These are phyloP conservation scores for Alternaria incomplexa DNA, from an alignment of 2,329 filamentous ascomycete genomes.

Conservation along the genomic window DNA sequence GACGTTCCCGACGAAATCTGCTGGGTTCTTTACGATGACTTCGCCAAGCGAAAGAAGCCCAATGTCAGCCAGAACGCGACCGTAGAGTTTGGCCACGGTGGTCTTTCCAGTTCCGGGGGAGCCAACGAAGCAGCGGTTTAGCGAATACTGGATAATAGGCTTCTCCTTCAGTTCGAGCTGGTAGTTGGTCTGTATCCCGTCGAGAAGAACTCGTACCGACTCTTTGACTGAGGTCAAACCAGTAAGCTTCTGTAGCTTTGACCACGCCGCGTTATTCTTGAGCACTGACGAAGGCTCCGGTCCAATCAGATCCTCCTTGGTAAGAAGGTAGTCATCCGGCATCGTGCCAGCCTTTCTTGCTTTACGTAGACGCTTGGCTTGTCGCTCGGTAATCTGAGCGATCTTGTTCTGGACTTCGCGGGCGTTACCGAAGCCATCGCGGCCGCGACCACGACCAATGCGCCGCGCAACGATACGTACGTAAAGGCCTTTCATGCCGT, in stretches of 20 bases:
- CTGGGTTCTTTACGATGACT: conserved; percentile 73
- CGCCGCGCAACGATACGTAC: conserved; percentile 67
- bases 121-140: conserved; percentile 75
- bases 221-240: conserved; percentile 69
- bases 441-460: conserved; percentile 66
- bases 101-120: conserved; percentile 65
- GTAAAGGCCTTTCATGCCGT: conserved; percentile 65
- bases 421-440: conserved; percentile 76
- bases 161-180: conserved; percentile 68
- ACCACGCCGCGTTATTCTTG: conserved; percentile 61
- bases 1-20: conserved; percentile 71
- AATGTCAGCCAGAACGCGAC: conserved; percentile 69
- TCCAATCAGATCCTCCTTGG: conserved; percentile 73
- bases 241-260: conserved; percentile 62
- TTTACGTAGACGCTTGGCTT: conserved; percentile 61
- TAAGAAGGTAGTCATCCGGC: conserved; percentile 66
- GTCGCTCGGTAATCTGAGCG: conserved; percentile 61
- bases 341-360: conserved; percentile 52
- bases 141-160: conserved; percentile 62
- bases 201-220: conserved; percentile 64
- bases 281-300: conserved; percentile 66
- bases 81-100: conserved; percentile 72
- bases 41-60: conserved; percentile 72
- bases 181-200: conserved; percentile 69
- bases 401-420: conserved; percentile 70